Conservation (phyloP, 1,139 yeast genomes). For the Casaregolazyma suthepensis region DNA sequence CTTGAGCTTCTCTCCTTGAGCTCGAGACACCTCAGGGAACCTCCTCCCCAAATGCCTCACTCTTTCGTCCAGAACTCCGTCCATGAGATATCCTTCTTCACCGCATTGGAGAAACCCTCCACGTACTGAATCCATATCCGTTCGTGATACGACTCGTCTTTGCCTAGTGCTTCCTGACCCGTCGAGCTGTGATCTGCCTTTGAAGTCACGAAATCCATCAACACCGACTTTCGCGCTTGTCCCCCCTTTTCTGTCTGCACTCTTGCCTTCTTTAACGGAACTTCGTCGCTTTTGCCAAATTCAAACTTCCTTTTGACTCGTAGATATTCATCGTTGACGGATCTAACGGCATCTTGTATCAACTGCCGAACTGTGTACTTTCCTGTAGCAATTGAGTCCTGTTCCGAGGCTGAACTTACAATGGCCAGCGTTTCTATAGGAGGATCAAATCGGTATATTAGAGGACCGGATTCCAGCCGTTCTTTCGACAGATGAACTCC, state of each 20-base stretch:
- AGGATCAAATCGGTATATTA: slow-evolving; percentile 31
- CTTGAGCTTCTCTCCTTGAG: too few relatives aligned
- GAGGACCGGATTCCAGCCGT: slow-evolving; percentile 28
- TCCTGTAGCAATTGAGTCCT: slow-evolving; percentile 25
- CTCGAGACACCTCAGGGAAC: too few relatives aligned
- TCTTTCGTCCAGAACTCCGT: slow-evolving; percentile 32
- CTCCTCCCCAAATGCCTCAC: too few relatives aligned
- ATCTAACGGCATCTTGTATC: slow-evolving; percentile 19
- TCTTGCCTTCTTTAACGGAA: neutral
- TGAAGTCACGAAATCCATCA: slow-evolving; percentile 11
- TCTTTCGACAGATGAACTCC: slow-evolving; percentile 26
- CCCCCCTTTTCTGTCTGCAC: neutral
- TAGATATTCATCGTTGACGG: neutral
- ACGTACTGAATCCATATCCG: slow-evolving; percentile 84
- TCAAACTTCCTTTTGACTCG: slow-evolving; percentile 13
- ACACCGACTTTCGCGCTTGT: neutral
- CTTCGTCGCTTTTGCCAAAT: slow-evolving; percentile 6
- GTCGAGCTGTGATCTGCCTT: neutral
- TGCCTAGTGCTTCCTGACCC: neutral
- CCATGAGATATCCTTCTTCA: slow-evolving; percentile 81
- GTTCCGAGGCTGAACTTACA: slow-evolving; percentile 21
- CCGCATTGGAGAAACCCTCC: slow-evolving; percentile 95
- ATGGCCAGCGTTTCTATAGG: slow-evolving; percentile 31
- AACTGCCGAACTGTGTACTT: slow-evolving; percentile 26
- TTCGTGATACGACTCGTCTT: slow-evolving; percentile 3